Percentiles rank a stretch among this genome's conserved stretches.
These are phyloP conservation scores for Lipomyces sp. DNA, from an alignment of 805 yeast genomes.

Conservation along the genomic window DNA sequence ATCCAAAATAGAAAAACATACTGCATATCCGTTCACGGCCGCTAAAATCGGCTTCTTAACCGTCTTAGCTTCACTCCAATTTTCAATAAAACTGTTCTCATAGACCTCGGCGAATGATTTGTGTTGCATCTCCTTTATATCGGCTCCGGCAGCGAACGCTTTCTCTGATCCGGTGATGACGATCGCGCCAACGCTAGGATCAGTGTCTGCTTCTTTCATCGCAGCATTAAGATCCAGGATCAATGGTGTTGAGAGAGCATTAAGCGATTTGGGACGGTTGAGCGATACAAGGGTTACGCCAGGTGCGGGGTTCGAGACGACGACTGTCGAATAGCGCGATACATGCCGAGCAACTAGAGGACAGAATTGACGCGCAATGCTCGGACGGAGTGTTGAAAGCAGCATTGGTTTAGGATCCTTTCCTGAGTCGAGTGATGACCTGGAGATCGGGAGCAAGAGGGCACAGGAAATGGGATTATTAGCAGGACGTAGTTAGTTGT, in stretches of 20 bases:
- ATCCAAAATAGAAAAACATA: slow-evolving; percentile 17
- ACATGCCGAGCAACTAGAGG: neutral
- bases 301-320: slow-evolving; percentile 48
- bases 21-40: slow-evolving; percentile 59
- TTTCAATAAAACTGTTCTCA: slow-evolving; percentile 47
- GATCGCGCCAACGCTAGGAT: slow-evolving; percentile 51
- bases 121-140: slow-evolving; percentile 56
- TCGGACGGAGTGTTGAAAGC: neutral
- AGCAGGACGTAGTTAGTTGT: no score
- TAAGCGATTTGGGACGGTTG: slow-evolving; percentile 54
- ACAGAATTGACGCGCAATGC: neutral
- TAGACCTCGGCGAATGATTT: slow-evolving; percentile 48
- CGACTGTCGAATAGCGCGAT: slow-evolving; percentile 32
- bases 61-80: slow-evolving; percentile 49
- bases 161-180: slow-evolving; percentile 54
- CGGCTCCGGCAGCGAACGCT: slow-evolving; percentile 64
- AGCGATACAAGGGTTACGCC: slow-evolving; percentile 50
- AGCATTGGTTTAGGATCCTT: neutral
- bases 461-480: no score
- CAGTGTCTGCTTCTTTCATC: slow-evolving; percentile 47
- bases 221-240: slow-evolving; percentile 50
- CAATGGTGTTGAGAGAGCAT: slow-evolving; percentile 49
- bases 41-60: slow-evolving; percentile 57
- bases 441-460: no score
- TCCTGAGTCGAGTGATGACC: neutral